phyloP scores from a whole-genome alignment of 2,329 filamentous ascomycete genomes.

The Calonectria honghensis region DNA sequence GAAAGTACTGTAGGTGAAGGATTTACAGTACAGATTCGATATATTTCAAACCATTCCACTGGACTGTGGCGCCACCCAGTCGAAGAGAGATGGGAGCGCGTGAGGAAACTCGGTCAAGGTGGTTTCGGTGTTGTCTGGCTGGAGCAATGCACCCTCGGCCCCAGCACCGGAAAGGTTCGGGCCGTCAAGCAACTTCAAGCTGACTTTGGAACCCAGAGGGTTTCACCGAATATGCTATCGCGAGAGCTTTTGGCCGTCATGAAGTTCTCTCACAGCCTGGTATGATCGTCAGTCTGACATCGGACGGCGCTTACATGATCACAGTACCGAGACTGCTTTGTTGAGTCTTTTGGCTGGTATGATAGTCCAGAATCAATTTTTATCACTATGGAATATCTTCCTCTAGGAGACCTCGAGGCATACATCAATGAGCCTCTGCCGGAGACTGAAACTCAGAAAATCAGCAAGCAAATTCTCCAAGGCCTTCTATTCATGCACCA shows the following conservation, averaged over 20 bases:
- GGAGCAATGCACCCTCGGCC: not conserved
- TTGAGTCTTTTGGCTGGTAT: conserved; percentile 16
- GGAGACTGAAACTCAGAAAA: not conserved
- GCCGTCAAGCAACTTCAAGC: conserved; percentile 17
- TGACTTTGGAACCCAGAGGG: not conserved
- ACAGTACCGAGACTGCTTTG: conserved; percentile 11
- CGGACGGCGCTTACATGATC: not conserved
- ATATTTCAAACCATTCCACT: not conserved
- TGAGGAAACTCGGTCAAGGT: not conserved
- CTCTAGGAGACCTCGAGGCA: conserved; percentile 11
- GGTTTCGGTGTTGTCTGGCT: not conserved
- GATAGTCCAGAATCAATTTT: not conserved
- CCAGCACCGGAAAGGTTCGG: not conserved
- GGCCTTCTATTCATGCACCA: conserved; percentile 12
- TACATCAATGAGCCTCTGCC: conserved; percentile 14
- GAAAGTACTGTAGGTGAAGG: not conserved
- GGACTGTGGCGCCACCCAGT: not conserved
- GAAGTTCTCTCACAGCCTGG: conserved; percentile 9
- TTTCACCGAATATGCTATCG: not conserved
- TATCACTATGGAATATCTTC: conserved; percentile 18
- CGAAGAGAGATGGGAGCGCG: conserved; percentile 11
- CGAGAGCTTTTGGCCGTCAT: conserved; percentile 5
- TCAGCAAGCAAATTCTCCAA: conserved; percentile 7
- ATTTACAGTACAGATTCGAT: not conserved
- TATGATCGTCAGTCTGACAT: not conserved